Evolutionary conservation across 2,329 filamentous ascomycete species (phyloP).

Genomic region (Calonectria crousiana): DNA sequence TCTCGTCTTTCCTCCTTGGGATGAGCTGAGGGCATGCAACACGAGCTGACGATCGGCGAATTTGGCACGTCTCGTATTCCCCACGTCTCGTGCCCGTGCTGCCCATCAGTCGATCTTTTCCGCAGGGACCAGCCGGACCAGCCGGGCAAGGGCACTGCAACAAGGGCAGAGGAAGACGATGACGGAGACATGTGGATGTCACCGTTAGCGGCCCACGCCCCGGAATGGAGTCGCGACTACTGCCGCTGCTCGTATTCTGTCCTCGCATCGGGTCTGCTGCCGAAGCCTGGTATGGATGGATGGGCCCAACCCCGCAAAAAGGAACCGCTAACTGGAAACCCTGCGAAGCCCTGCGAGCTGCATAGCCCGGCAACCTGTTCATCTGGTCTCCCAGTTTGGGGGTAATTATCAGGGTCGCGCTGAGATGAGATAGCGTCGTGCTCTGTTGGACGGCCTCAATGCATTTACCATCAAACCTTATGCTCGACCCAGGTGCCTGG

Average conservation of each 20-base stretch:
- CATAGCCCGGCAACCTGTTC: neutral
- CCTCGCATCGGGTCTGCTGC: neutral
- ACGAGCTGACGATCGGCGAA: conserved; percentile 40
- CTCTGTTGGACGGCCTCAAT: neutral
- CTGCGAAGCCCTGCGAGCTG: neutral
- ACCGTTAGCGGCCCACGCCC: neutral
- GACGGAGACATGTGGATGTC: neutral
- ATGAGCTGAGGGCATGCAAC: conserved; percentile 18
- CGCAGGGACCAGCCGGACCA: neutral
- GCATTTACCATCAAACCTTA: neutral
- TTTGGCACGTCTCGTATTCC: conserved; percentile 43
- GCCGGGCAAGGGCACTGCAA: neutral
- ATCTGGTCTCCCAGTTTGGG: neutral
- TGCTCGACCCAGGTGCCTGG: neutral
- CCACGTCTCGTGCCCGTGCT: neutral
- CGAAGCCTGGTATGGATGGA: neutral
- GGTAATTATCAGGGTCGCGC: neutral
- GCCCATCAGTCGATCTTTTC: conserved; percentile 34
- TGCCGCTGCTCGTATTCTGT: neutral
- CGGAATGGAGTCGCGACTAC: neutral
- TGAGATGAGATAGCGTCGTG: conserved; percentile 1
- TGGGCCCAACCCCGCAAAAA: neutral
- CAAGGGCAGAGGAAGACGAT: neutral
- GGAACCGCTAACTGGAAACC: too few species aligned
- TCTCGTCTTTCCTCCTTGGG: neutral